phyloP scores from a whole-genome alignment of 2,329 filamentous ascomycete species.

The Neopestalotiopsis rosae region DNA sequence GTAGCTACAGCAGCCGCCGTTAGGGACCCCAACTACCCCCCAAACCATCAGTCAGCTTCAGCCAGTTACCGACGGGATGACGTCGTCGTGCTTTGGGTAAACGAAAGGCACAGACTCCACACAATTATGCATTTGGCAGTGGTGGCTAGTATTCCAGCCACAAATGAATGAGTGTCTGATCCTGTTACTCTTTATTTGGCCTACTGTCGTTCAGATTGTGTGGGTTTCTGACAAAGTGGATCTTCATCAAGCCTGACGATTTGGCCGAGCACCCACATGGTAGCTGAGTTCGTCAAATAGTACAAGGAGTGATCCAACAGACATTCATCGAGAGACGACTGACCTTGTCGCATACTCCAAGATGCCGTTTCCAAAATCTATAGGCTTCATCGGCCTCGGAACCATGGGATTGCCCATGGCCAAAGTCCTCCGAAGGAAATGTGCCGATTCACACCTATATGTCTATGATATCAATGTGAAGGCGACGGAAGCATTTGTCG shows the following conservation, averaged over 20 bases:
- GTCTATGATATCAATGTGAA: conserved; percentile 53
- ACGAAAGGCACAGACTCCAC: too few relatives aligned
- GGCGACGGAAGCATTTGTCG: conserved; percentile 46
- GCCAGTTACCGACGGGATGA: not conserved
- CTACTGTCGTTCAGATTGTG: not conserved
- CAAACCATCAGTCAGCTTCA: not conserved
- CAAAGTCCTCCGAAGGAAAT: conserved; percentile 52
- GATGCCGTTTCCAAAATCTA: not conserved
- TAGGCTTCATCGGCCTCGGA: conserved; percentile 57
- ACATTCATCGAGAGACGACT: not conserved
- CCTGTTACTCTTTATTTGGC: not conserved
- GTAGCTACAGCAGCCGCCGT: not conserved
- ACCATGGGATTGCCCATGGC: conserved; percentile 61
- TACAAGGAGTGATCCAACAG: not conserved
- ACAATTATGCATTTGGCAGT: too few relatives aligned
- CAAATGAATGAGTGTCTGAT: not conserved
- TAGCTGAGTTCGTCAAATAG: not conserved
- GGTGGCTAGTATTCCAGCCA: not conserved
- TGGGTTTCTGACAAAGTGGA: not conserved
- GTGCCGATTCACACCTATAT: conserved; percentile 46
- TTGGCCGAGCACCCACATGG: not conserved
- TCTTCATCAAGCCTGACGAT: not conserved
- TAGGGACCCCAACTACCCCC: not conserved
- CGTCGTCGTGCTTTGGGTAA: too few relatives aligned
- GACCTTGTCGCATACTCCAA: not conserved